These are phyloP conservation scores for Xanthoconium separans DNA, from an alignment of 1,284 basidiomycete species.

Conservation along the genomic window DNA sequence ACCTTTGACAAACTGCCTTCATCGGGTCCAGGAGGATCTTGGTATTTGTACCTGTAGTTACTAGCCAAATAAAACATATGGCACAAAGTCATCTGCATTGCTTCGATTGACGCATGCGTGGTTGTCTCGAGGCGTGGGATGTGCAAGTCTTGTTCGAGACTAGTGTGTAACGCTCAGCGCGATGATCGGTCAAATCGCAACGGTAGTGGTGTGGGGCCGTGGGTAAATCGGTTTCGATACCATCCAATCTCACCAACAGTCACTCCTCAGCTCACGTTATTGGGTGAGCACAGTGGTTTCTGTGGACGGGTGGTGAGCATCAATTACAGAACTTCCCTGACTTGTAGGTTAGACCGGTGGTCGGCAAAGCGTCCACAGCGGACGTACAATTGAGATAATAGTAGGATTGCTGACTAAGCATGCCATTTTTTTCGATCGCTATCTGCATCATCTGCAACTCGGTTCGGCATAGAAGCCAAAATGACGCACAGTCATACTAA, in stretches of 20 bases:
- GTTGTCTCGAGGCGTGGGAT: conserved; percentile 6
- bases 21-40: too few relatives aligned
- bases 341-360: conserved; percentile 8
- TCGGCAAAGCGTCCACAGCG: conserved; percentile 1
- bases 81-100: not conserved
- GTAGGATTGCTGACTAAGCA: too few relatives aligned
- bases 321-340: conserved; percentile 9
- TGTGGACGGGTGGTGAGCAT: conserved; percentile 57
- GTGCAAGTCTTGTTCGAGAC: not conserved
- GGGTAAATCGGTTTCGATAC: not conserved
- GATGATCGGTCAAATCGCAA: conserved; percentile 6
- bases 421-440: too few relatives aligned
- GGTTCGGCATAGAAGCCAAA: too few relatives aligned
- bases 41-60: not conserved
- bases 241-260: not conserved
- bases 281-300: conserved; percentile 48
- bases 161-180: not conserved
- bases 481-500: too few relatives aligned
- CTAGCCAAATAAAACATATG: too few relatives aligned
- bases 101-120: not conserved
- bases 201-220: conserved; percentile 12
- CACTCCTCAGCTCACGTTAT: conserved; percentile 6
- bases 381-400: not conserved
- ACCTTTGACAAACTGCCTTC: too few relatives aligned
- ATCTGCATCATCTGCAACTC: too few relatives aligned